Evolutionary conservation across 1,284 basidiomycete species (phyloP).

Genomic region (Ustilago trichophora): DNA sequence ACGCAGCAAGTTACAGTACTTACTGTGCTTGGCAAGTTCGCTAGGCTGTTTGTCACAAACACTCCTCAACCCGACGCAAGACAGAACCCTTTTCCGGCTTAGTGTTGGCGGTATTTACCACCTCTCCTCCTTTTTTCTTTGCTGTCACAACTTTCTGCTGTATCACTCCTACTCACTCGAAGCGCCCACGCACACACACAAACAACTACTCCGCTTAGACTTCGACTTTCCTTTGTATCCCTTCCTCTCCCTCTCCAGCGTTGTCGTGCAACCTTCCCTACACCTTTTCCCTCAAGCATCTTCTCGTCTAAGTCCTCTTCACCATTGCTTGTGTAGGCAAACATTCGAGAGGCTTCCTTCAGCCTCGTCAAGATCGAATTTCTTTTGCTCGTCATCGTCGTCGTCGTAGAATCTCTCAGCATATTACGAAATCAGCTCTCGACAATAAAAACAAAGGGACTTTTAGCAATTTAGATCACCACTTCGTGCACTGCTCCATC

Average conservation of each 20-base stretch:
- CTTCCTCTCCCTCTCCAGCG: not conserved
- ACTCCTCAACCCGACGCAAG: not conserved
- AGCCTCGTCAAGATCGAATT: too few relatives aligned
- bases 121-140: too few relatives aligned
- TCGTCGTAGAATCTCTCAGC: too few relatives aligned
- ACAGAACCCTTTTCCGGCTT: not conserved
- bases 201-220: not conserved
- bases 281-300: conserved; percentile 10
- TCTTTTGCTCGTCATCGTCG: too few relatives aligned
- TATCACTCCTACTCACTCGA: not conserved
- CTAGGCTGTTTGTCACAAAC: too few relatives aligned
- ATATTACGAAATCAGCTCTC: too few relatives aligned
- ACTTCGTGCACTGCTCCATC: too few relatives aligned
- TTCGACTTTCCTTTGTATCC: conserved; percentile 1
- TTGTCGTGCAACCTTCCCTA: not conserved
- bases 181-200: not conserved
- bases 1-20: not conserved
- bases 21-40: not conserved
- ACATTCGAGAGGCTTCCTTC: not conserved
- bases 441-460: too few relatives aligned
- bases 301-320: not conserved
- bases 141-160: not conserved
- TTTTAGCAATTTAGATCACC: too few relatives aligned
- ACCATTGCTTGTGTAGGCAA: not conserved
- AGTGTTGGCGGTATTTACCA: conserved; percentile 3